Base-by-base conservation (phyloP, 139 green algal species). In the Dunaliella primolecta region DNA sequence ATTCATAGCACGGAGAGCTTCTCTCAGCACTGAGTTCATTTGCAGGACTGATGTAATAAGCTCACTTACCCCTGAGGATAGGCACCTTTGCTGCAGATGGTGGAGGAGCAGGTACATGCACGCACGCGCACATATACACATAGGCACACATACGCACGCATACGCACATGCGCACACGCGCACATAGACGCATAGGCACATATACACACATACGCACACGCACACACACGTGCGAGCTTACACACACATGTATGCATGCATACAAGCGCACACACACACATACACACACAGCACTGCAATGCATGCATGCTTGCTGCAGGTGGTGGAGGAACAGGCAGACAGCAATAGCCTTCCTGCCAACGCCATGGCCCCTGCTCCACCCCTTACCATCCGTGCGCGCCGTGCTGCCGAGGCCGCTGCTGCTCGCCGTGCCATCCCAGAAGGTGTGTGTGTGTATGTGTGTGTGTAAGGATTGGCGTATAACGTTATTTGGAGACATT, bases 301-400 rank as follows among this genome's bases (percentile, higher is more conserved):
- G 71, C 71, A 7, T 20, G 20, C 23, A n/a, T 23, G 56, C 81
- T n/a, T 35, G 36, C 56, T 90, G 84, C 70, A 83, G 71, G 75
- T 87, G 78, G n/a, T 82, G 71, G 57, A 83, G 79, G 70, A 90
- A 56, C 84, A 87, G 33, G 74, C 81, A 0, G 86, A 82, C 76
- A 81, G 35, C 76, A 77, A 77, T 64, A 84, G 81, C 81, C 78
- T 83, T 1, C 78, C 78, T 2, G 78, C 36, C 36, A 83, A 83
- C 25, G 78, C 78, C 78, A 36, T 83, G 78, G 78, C 78, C n/a
- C 78, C 78, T 25, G 78, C 78, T 1, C 78, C 78, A 0, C 78
- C 78, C 3, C 37, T 83, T 3, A 83, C 78, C 24, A 29, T 38
- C 31, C 37, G 83, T 38, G n/a, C n/a, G 75, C 15, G 86, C 81